Evolutionary conservation across 441 rosid genomes (phyloP), one percentile per base, ranked within the genome.

Genomic region (Melastoma candidum): DNA sequence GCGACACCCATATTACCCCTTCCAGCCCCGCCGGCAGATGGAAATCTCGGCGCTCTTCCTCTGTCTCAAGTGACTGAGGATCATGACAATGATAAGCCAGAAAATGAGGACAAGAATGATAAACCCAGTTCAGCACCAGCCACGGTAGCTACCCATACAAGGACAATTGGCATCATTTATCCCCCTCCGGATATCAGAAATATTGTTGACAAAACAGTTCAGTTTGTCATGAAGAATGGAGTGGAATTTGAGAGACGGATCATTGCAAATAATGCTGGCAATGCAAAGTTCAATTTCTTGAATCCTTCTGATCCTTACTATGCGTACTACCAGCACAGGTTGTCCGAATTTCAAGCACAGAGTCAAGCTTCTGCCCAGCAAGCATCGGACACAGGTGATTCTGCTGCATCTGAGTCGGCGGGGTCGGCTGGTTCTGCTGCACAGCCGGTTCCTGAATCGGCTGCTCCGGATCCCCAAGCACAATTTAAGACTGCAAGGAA

Each of bases 141-240:
- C 0, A 70, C 96, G 1, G 77, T 93, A 47, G 88, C 97, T 1
- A 89, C 90, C 49, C 98, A 93, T 71, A 84, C 98, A 0, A 81
- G 74, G 64, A 66, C 92, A 36, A 84, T 92, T n/a, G 97, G 98
- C 55, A 92, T 92, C 44, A 85, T 92, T 55, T 81, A 92, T 57
- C 98, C 95, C 14, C 98, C 98, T 53, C 92, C 94, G 0, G 97
- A 88, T 65, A 85, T 85, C 58, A 72, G 84, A 73, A 78, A 69
- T 29, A 88, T 92, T 51, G 95, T 88, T 3, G 98, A 92, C 61
- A 88, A 77, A 63, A 92, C 98, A 9, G 77, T 95, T 1, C 87
- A 78, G 71, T 88, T 85, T 54, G 98, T 92, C 44, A 78, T 94
- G 3, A 86, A 79, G 62, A 84, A 82, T 60, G 98, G 98, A 2